Evolutionary conservation across 306 rosid genomes (phyloP), one percentile per base, ranked within the genome.

Genomic region (Lupinus albus): DNA sequence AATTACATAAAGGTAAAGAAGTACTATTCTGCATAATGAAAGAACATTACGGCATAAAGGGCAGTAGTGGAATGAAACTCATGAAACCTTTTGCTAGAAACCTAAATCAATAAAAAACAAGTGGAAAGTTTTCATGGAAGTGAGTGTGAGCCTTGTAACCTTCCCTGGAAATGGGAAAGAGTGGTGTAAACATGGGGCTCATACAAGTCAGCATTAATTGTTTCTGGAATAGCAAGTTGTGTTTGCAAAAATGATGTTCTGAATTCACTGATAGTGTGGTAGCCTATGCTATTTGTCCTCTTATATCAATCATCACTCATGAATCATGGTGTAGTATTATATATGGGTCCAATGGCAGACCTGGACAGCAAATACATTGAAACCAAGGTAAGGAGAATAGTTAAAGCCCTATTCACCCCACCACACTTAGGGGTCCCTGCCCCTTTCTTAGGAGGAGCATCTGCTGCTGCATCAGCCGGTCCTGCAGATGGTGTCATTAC

Each of bases 321-420:
- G 36, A 32, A 32, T 32, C 36, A 32, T 36, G 41, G 8, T 36
- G 8, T 8, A 8, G 7, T 1, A 36, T 36, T 38, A 44, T 44
- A 42, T 44, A 11, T 53, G 5, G 7, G 5, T 32, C 36, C 36
- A 4, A 7, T 32, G 28, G 3, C 1, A 32, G 63, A 11, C 45
- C 2, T 57, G 44, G 18, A 42, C 21, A 46, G 3, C 42, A 13
- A 11, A 62, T 46, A 64, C 4, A 33, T 20, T 11, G 64, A 28
- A 1, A 16, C 50, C 13, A 75, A 50, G n/a, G 64, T 68, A 30
- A 75, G 16, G 1, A 51, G 6, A 51, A 60, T 13, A 60, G 66
- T 17, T n/a, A 68, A 41, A 30, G 63, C 28, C 16, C 14, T 38
- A 32, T 49, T 41, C 33, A 32, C 11, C 1, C 2, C 58, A 25